phyloP scores from a whole-genome alignment of 2,329 filamentous ascomycete species.

The Pseudogymnoascus sp. region DNA sequence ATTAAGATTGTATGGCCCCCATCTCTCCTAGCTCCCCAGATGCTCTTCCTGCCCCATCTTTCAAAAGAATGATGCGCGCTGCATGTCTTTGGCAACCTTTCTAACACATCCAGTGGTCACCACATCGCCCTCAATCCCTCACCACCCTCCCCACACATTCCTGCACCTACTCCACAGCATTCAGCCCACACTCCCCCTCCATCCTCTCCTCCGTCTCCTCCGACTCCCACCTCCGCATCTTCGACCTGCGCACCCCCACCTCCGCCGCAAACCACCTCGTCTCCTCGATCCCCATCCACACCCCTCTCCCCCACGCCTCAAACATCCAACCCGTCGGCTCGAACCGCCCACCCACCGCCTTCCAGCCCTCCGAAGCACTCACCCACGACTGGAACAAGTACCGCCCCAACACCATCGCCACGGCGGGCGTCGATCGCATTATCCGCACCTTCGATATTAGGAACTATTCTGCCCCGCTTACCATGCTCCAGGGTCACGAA shows the following conservation, averaged over 20 bases:
- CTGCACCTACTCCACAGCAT: constrained; percentile 90
- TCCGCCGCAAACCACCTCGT: constrained; percentile 83
- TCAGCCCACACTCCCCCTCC: constrained; percentile 78
- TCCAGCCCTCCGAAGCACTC: constrained; percentile 56
- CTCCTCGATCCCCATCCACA: constrained; percentile 72
- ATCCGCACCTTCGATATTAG: constrained; percentile 89
- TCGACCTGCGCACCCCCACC: constrained; percentile 80
- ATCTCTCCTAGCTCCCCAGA: background rate
- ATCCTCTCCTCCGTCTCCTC: constrained; percentile 81
- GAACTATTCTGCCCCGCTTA: constrained; percentile 59
- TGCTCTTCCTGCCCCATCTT: too few relatives aligned
- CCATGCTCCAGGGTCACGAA: constrained; percentile 73
- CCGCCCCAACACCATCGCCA: constrained; percentile 72
- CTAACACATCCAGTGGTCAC: constrained; percentile 59
- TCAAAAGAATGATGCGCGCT: background rate
- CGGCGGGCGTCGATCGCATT: constrained; percentile 77
- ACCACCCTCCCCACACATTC: constrained; percentile 82
- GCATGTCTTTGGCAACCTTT: constrained; percentile 7
- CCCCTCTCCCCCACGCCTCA: background rate
- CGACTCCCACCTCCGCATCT: constrained; percentile 82
- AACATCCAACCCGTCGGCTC: constrained; percentile 15
- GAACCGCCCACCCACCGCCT: constrained; percentile 21
- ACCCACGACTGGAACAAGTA: constrained; percentile 99
- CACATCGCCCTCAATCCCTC: constrained; percentile 63
- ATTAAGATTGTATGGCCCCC: constrained; percentile 63